A percentile compares a stretch with the other conserved stretches of the same genome.
Conservation (phyloP, 2,329 filamentous ascomycete species). For the Fusarium anthophilum region DNA sequence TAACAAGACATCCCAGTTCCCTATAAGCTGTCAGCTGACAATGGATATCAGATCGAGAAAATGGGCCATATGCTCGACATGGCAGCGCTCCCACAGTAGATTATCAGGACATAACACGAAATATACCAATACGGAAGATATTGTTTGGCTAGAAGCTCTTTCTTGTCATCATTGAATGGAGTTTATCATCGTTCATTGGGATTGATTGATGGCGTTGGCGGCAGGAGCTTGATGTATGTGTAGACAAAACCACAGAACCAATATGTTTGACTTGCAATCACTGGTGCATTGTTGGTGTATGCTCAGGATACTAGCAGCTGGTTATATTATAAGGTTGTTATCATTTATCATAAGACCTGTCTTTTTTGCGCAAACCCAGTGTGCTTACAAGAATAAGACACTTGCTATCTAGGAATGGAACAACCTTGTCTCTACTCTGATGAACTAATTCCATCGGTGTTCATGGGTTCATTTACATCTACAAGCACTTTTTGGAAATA, state of each 20-base stretch:
- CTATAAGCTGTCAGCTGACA: conserved; percentile 28
- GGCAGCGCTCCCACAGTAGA: conserved; percentile 44
- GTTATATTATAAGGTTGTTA: background rate
- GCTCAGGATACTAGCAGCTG: background rate
- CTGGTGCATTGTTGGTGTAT: too few species aligned
- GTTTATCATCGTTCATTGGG: conserved; percentile 32
- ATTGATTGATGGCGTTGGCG: conserved; percentile 37
- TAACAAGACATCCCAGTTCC: fast-evolving
- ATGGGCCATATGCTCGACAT: conserved; percentile 84
- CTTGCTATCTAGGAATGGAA: background rate
- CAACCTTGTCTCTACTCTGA: background rate
- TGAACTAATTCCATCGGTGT: background rate
- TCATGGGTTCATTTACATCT: background rate
- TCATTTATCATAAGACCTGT: background rate
- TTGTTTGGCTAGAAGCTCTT: background rate
- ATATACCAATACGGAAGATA: background rate
- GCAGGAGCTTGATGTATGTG: conserved; percentile 30
- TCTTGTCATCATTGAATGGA: conserved; percentile 31
- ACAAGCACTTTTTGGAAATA: background rate
- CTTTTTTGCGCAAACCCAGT: background rate
- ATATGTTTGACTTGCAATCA: background rate
- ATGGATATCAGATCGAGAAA: conserved; percentile 73
- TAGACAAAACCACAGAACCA: conserved; percentile 36
- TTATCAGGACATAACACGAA: background rate
- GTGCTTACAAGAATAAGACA: background rate